These are phyloP conservation scores for Ilyonectria sp. DNA, from an alignment of 2,329 filamentous ascomycete genomes.

Conservation along the genomic window DNA sequence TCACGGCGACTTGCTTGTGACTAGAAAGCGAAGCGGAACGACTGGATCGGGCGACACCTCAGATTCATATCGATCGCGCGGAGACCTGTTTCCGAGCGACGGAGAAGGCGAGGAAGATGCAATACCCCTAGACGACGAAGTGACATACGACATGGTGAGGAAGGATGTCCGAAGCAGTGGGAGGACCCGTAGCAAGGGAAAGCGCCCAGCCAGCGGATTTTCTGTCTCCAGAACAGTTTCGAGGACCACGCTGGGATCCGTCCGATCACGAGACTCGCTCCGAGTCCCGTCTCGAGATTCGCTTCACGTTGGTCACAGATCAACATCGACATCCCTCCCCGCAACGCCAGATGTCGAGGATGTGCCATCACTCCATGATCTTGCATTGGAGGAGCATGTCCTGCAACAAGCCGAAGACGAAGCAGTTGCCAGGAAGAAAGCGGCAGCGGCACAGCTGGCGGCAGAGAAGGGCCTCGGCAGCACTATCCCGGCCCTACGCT, in stretches of 20 bases:
- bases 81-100: conserved; percentile 92
- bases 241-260: conserved; percentile 70
- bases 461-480: conserved; percentile 62
- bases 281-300: conserved; percentile 52
- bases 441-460: conserved; percentile 67
- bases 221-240: conserved; percentile 67
- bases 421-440: conserved; percentile 66
- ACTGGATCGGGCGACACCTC: conserved; percentile 85
- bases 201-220: conserved; percentile 59
- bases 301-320: conserved; percentile 42
- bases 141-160: conserved; percentile 85
- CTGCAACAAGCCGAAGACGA: conserved; percentile 67
- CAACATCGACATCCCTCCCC: conserved; percentile 50
- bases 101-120: conserved; percentile 91
- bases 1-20: conserved; percentile 49
- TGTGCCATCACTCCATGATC: conserved; percentile 64
- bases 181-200: conserved; percentile 70
- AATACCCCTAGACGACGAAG: conserved; percentile 92
- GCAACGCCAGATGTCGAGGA: conserved; percentile 56
- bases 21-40: conserved; percentile 80
- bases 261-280: conserved; percentile 51
- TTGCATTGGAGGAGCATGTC: conserved; percentile 68
- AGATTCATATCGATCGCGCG: conserved; percentile 88
- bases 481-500: conserved; percentile 28
- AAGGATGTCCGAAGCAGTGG: conserved; percentile 81